phyloP scores from a whole-genome alignment of 202 grass and related monocot species.

The Schoenoplectus tabernaemontani region DNA sequence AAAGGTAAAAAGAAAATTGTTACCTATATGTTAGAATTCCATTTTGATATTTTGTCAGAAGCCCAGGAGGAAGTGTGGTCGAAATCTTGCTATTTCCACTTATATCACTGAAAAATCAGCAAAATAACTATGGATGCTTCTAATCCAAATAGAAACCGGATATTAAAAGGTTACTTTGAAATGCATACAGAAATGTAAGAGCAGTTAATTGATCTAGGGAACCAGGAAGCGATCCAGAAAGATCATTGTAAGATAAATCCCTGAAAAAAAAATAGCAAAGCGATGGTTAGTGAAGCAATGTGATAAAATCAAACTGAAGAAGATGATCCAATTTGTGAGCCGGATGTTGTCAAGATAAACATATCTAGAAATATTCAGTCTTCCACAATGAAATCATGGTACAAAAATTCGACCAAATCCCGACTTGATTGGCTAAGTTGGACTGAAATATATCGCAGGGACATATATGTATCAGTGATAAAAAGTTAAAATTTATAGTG shows the following conservation, averaged over 20 bases:
- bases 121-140: background rate
- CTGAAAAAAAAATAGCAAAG: background rate
- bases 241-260: background rate
- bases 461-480: background rate
- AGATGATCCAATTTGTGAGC: background rate
- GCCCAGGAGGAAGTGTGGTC: slow-evolving; percentile 15
- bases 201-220: background rate
- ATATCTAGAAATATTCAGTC: background rate
- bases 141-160: background rate
- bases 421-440: background rate
- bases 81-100: background rate
- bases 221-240: background rate
- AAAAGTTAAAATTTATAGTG: background rate
- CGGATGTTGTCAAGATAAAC: background rate
- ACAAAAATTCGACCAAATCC: background rate
- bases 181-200: background rate
- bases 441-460: background rate
- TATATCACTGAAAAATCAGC: background rate
- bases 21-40: slow-evolving; percentile 35
- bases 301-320: background rate
- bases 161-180: background rate
- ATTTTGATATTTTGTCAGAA: slow-evolving; percentile 27
- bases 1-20: background rate
- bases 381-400: background rate
- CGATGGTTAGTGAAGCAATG: background rate